Evolutionary conservation across 2,329 filamentous ascomycete species (phyloP).

Genomic region (Metarhizium robertsii): DNA sequence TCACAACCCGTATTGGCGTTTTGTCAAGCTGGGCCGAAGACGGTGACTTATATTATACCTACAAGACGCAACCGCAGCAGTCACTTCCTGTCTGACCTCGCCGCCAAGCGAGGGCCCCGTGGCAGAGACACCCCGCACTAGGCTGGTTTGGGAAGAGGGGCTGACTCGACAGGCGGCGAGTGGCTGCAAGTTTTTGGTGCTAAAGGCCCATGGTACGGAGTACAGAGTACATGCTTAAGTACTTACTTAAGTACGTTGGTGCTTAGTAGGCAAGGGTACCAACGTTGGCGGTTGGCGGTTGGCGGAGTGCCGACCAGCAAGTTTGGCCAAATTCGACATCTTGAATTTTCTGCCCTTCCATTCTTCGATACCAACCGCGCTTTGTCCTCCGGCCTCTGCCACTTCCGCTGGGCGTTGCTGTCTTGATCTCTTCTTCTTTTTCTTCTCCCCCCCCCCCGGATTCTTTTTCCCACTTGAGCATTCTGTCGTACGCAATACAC

Average conservation of each 20-base stretch:
- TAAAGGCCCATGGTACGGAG: not conserved
- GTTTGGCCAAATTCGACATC: not conserved
- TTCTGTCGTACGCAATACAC: not conserved
- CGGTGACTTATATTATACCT: too few relatives aligned
- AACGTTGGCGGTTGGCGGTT: too few relatives aligned
- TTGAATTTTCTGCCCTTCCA: slow-evolving; percentile 4
- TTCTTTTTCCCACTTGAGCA: not conserved
- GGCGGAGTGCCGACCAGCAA: not conserved
- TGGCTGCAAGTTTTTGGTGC: not conserved
- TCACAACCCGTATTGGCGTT: too few relatives aligned
- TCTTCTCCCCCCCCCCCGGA: not conserved
- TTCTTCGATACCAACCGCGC: not conserved
- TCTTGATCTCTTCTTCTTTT: not conserved
- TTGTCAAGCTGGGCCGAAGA: too few relatives aligned
- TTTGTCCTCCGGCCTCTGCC: not conserved
- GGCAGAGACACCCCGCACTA: slow-evolving; percentile 18
- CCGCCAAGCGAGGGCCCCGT: too few relatives aligned
- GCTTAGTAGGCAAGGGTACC: too few relatives aligned
- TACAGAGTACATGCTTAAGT: not conserved
- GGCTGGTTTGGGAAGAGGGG: slow-evolving; percentile 15
- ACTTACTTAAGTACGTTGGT: not conserved
- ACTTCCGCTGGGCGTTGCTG: not conserved
- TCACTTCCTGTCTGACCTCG: too few relatives aligned
- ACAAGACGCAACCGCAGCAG: too few relatives aligned
- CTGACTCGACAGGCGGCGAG: slow-evolving; percentile 8